Percentiles rank a stretch among this genome's conserved stretches.
Conservation (phyloP, 192 early-diverging fungal genomes). For the Spizellomyces sp. region DNA sequence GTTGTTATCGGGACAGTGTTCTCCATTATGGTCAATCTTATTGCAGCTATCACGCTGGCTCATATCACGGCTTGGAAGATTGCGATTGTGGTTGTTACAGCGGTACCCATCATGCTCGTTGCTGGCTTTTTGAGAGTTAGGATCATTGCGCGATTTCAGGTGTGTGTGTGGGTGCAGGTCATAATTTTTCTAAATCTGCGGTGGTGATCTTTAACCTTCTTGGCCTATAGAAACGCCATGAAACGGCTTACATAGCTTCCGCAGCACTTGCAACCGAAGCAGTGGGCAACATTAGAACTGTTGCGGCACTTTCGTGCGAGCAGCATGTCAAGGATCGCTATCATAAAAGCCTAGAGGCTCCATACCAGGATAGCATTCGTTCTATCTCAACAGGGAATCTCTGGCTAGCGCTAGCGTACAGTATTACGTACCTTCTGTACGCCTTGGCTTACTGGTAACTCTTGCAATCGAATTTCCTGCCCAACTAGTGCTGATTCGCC, state of each 20-base stretch:
- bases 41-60: constrained; percentile 58
- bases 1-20: constrained; percentile 54
- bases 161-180: neutral
- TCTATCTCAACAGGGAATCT: constrained; percentile 65
- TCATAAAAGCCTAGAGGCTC: constrained; percentile 57
- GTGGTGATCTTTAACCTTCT: too few relatives aligned
- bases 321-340: constrained; percentile 69
- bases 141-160: constrained; percentile 31
- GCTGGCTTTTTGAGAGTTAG: constrained; percentile 67
- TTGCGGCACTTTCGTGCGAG: constrained; percentile 70
- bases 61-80: constrained; percentile 77
- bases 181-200: too few relatives aligned
- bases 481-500: too few relatives aligned
- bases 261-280: constrained; percentile 78
- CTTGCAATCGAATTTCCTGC: too few relatives aligned
- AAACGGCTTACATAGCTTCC: constrained; percentile 43
- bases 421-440: constrained; percentile 70
- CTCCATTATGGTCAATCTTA: constrained; percentile 44
- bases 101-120: constrained; percentile 65
- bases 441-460: constrained; percentile 77
- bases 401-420: constrained; percentile 73
- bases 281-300: constrained; percentile 80
- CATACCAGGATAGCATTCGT: constrained; percentile 64
- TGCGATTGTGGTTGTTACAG: constrained; percentile 66
- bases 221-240: constrained; percentile 45